phyloP scores from a whole-genome alignment of 129 eudicot genomes.

The Escallonia rubra region DNA sequence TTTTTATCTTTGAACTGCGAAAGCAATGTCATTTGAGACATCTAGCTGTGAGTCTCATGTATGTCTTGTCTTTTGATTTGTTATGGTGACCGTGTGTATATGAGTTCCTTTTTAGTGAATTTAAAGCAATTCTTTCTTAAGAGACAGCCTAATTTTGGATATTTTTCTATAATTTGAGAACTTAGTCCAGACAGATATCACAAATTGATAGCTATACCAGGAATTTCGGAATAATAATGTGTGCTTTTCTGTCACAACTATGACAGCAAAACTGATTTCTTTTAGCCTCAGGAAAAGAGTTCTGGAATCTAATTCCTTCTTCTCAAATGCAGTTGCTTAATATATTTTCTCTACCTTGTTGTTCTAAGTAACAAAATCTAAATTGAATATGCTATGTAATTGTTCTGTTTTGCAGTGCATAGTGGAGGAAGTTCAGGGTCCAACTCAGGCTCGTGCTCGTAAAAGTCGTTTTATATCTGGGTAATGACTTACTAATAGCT shows the following conservation, averaged over 20 bases:
- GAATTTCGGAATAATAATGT: background rate
- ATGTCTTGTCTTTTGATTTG: too few relatives aligned
- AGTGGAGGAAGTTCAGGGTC: constrained; percentile 99
- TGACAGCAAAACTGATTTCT: too few relatives aligned
- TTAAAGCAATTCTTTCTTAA: background rate
- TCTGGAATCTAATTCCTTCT: too few relatives aligned
- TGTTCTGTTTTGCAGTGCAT: constrained; percentile 56
- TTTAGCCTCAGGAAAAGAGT: too few relatives aligned
- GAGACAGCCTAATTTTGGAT: background rate
- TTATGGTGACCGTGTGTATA: too few relatives aligned
- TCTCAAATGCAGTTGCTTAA: too few relatives aligned
- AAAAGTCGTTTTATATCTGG: constrained; percentile 97
- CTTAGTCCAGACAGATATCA: background rate
- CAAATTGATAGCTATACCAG: background rate
- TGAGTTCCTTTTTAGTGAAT: too few relatives aligned
- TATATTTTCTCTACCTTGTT: too few relatives aligned
- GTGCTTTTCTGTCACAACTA: background rate
- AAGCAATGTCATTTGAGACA: background rate
- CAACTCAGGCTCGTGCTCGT: constrained; percentile 87
- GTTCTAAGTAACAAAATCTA: background rate
- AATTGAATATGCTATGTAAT: constrained; percentile 5
- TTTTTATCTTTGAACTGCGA: too few relatives aligned
- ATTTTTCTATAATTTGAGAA: background rate
- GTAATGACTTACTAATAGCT: constrained; percentile 32
- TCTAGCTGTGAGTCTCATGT: too few relatives aligned